phyloP scores from a whole-genome alignment of 306 rosid genomes.

The Sechiopsis laciniata region DNA sequence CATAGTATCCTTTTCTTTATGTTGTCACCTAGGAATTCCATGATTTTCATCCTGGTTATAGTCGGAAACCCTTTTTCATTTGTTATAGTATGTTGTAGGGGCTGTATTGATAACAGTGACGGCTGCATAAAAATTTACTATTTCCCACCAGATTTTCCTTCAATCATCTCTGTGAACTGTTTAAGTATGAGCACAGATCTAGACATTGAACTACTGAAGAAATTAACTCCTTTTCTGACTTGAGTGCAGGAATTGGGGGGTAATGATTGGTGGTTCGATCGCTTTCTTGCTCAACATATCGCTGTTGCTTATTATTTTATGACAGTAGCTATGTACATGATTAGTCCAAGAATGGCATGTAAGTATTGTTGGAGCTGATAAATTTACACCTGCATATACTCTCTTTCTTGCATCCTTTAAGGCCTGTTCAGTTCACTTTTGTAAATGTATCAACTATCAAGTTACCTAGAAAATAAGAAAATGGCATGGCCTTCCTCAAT shows the following conservation, averaged over 20 bases:
- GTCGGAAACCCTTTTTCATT: neutral
- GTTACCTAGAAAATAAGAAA: neutral
- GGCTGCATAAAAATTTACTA: neutral
- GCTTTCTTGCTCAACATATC: conserved; percentile 93
- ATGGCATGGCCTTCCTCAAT: neutral
- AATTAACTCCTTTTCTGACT: neutral
- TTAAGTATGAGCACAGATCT: neutral
- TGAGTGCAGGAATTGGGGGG: conserved; percentile 94
- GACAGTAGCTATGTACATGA: conserved; percentile 66
- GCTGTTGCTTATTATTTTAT: conserved; percentile 70
- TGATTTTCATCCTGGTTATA: neutral
- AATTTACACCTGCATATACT: neutral
- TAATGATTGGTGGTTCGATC: conserved; percentile 91
- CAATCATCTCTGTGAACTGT: neutral
- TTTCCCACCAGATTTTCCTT: neutral
- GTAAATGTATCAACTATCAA: neutral
- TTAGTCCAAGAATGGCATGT: conserved; percentile 99
- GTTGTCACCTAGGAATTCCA: neutral
- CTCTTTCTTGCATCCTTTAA: conserved; percentile 5
- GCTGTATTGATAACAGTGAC: neutral
- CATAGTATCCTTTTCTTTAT: neutral
- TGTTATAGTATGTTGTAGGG: neutral
- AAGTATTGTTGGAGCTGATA: conserved; percentile 28
- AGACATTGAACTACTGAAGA: neutral
- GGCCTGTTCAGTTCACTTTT: neutral